phyloP scores from a whole-genome alignment of 2,329 filamentous ascomycete species.

The Cytospora chrysosperma region DNA sequence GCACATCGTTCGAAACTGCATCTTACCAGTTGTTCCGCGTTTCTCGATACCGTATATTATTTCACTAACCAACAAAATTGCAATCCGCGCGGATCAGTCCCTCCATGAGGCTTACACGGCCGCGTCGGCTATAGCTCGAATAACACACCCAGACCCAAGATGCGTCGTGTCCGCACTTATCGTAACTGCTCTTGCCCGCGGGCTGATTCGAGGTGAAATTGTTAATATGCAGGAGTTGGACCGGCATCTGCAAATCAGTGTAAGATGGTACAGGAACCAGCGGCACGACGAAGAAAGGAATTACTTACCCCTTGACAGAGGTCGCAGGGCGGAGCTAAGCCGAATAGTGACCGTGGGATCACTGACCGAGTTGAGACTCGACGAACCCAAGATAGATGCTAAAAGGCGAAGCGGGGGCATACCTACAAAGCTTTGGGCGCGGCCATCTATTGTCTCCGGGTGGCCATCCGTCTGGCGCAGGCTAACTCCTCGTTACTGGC shows the following conservation, averaged over 20 bases:
- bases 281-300: background rate
- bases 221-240: background rate
- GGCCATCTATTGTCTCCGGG: background rate
- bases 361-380: background rate
- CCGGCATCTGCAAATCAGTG: background rate
- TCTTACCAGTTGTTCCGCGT: too few relatives aligned
- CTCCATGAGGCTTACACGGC: fast-evolving
- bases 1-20: too few relatives aligned
- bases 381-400: background rate
- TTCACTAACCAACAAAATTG: background rate
- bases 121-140: background rate
- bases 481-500: background rate
- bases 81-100: background rate
- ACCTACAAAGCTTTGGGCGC: background rate
- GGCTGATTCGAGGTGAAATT: background rate
- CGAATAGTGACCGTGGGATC: background rate
- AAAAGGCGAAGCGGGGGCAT: background rate
- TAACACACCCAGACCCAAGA: background rate
- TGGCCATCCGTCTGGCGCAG: background rate
- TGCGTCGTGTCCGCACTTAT: background rate
- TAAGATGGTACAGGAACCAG: background rate
- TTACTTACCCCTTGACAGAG: background rate
- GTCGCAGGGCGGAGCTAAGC: background rate
- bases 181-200: background rate
- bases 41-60: background rate